Conservation (phyloP, 208 protist species). For the Sergeia podlipaevii region DNA sequence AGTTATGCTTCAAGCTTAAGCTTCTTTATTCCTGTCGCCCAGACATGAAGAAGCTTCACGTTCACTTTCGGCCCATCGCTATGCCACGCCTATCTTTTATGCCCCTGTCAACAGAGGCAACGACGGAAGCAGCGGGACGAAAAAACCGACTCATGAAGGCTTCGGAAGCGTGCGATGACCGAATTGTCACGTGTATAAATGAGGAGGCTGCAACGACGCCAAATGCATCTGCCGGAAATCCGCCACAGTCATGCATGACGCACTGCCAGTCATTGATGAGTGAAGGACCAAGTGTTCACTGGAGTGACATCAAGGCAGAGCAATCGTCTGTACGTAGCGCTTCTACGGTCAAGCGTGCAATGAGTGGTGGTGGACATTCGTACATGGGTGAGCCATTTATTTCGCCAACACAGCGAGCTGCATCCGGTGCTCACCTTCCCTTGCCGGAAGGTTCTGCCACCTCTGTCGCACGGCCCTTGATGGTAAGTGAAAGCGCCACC, state of each 20-base stretch:
- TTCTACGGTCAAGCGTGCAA: too few species aligned
- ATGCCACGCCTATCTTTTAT: neutral
- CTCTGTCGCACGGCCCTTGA: too few species aligned
- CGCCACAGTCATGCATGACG: neutral
- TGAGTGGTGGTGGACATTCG: conserved; percentile 4
- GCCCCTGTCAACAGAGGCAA: too few species aligned
- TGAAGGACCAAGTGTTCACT: conserved; percentile 16
- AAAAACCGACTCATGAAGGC: too few species aligned
- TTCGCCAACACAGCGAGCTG: conserved; percentile 1
- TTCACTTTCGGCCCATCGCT: conserved; percentile 5
- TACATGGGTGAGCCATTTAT: conserved; percentile 1
- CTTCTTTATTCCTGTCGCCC: neutral
- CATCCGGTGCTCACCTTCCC: too few species aligned
- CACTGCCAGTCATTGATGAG: conserved; percentile 13
- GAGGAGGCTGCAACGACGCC: too few species aligned
- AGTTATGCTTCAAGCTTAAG: neutral
- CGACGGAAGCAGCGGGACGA: too few species aligned
- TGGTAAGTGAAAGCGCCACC: too few species aligned
- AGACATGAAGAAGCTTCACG: neutral
- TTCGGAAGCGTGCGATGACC: too few species aligned
- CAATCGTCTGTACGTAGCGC: too few species aligned
- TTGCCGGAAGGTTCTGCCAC: too few species aligned
- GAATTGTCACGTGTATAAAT: too few species aligned
- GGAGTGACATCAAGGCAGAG: conserved; percentile 20
- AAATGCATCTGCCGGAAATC: conserved; percentile 4